A percentile compares a stretch with the other conserved stretches of the same genome.
Evolutionary conservation across 345 rosid species (phyloP).

Genomic region (Ceriops decandra): DNA sequence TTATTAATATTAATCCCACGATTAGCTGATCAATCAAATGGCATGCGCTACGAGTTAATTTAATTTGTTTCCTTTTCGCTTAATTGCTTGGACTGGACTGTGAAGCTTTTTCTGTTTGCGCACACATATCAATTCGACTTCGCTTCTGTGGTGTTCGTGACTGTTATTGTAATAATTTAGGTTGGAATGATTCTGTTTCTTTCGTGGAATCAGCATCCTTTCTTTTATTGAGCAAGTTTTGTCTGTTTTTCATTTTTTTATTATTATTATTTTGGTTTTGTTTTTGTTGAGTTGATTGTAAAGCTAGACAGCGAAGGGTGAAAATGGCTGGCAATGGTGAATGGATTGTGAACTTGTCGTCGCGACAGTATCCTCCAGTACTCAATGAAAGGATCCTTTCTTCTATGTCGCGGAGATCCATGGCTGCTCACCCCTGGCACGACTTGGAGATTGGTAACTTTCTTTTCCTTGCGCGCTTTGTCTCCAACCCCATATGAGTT

Average conservation of each 20-base stretch:
- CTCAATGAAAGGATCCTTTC: constrained; percentile 81
- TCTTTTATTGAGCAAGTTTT: neutral
- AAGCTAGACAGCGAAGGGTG: neutral
- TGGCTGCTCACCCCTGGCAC: constrained; percentile 99
- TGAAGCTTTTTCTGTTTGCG: no score
- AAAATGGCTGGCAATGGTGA: constrained; percentile 50
- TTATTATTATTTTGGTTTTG: neutral
- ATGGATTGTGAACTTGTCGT: constrained; percentile 16
- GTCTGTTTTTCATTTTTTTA: neutral
- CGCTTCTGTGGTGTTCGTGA: no score
- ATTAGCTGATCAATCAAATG: no score
- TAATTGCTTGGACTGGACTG: no score
- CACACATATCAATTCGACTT: no score
- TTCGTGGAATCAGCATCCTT: neutral
- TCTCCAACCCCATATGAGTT: neutral
- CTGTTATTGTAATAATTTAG: neutral
- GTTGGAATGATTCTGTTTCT: neutral
- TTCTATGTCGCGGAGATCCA: constrained; percentile 64
- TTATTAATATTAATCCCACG: no score
- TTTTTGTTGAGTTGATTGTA: neutral
- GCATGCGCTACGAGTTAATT: no score
- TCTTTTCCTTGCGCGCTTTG: neutral
- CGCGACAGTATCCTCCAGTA: constrained; percentile 20
- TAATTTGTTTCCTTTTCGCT: no score
- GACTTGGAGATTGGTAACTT: constrained; percentile 74